Base-by-base conservation (phyloP, 768 basidiomycete species). In the Astraeus odoratus region DNA sequence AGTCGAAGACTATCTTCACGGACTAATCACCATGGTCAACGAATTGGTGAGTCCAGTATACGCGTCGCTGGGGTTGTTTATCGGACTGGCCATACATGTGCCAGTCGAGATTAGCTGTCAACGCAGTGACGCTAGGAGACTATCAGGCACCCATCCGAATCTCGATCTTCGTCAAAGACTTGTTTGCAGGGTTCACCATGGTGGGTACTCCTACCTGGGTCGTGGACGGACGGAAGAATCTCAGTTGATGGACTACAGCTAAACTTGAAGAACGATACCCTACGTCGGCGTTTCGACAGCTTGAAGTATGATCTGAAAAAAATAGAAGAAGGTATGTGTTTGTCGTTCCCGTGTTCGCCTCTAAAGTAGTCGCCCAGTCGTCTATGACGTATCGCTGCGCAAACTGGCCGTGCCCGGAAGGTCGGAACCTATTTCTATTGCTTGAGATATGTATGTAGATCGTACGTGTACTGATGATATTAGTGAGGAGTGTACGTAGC, bases 221-320 rank as follows among this genome's bases (percentile, higher is more conserved):
- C n/a, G n/a, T n/a, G 23, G 18, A n/a, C 8, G n/a, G 9, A 8
- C n/a, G 3, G 13, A 5, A 39, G 10, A 4, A 20, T 12, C 23
- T 24, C 22, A 24, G 22, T 39, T 15, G 16, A 8, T 33, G 12
- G 44, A 36, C 40, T 16, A 20, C n/a, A 87, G 87, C 70, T 91
- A 12, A 91, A 89, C 55, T 68, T 91, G 16, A 90, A 90, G 58
- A 90, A 90, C 46, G 88, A 90, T 55, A 57, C 69, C 0, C 66
- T 91, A 15, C 79, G 87, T 4, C 75, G 85, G 48, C 68, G 86
- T 43, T 91, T 85, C 57, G 87, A 90, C 57, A 78, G 83, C 51
- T 67, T 90, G 26, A 90, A 91, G 57, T 91, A 90, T 51, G 88
- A 89, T 58, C 76, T 91, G 50, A 89, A 89, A 62, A 89, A 88